These are phyloP conservation scores for Microdochium paspali DNA, from an alignment of 2,329 filamentous ascomycete species.

Conservation along the genomic window DNA sequence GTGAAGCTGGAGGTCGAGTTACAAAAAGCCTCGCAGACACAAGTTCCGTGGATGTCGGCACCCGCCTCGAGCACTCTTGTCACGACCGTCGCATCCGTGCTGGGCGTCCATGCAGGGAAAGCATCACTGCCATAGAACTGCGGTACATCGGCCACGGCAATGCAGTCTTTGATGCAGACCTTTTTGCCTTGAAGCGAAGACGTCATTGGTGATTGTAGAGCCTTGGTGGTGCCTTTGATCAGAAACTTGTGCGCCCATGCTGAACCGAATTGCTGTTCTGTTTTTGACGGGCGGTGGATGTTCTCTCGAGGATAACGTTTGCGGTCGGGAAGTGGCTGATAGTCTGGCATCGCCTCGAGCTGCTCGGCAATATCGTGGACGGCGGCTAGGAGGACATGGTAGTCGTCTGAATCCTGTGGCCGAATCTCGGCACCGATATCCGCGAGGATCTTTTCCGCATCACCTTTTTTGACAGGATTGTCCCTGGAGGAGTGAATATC, in stretches of 20 bases:
- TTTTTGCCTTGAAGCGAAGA: slow-evolving; percentile 29
- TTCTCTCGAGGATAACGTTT: slow-evolving; percentile 33
- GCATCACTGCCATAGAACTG: slow-evolving; percentile 42
- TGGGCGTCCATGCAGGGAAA: slow-evolving; percentile 37
- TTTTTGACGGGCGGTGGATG: slow-evolving; percentile 25
- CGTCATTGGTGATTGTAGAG: background rate
- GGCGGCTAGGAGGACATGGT: slow-evolving; percentile 36
- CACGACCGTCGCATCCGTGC: slow-evolving; percentile 43
- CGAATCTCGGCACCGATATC: slow-evolving; percentile 26
- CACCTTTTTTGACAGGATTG: slow-evolving; percentile 30
- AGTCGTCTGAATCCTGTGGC: slow-evolving; percentile 29
- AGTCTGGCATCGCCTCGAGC: slow-evolving; percentile 33
- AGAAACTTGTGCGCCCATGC: slow-evolving; percentile 42
- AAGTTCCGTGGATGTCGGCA: slow-evolving; percentile 37
- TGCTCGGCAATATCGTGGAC: slow-evolving; percentile 40
- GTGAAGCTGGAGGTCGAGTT: slow-evolving; percentile 37
- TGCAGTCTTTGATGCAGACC: slow-evolving; percentile 43
- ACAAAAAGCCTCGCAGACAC: slow-evolving; percentile 44
- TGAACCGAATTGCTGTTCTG: slow-evolving; percentile 34
- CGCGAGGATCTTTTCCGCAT: slow-evolving; percentile 24
- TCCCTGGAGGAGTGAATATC: slow-evolving; percentile 10
- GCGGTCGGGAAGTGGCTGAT: slow-evolving; percentile 29
- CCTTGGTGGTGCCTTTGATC: slow-evolving; percentile 23
- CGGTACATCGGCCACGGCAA: slow-evolving; percentile 42
- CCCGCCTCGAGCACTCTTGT: slow-evolving; percentile 39